These are phyloP conservation scores for Gossypium herbaceum DNA, from an alignment of 345 rosid species.

Conservation along the genomic window DNA sequence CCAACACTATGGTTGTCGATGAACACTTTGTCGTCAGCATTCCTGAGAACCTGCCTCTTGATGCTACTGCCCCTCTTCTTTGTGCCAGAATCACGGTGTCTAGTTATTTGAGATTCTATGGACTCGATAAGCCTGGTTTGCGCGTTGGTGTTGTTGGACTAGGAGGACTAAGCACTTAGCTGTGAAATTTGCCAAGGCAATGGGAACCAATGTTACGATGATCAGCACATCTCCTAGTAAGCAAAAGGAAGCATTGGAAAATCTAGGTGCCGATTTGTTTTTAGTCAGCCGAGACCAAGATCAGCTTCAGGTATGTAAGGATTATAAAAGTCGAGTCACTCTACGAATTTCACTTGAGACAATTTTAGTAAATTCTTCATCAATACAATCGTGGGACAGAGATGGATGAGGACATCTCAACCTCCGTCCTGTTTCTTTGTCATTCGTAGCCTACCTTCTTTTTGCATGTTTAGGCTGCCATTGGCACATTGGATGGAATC, in stretches of 20 bases:
- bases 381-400: too few relatives aligned
- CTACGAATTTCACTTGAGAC: too few relatives aligned
- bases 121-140: not conserved
- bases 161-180: not conserved
- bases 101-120: not conserved
- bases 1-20: not conserved
- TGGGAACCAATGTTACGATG: not conserved
- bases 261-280: not conserved
- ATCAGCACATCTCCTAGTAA: not conserved
- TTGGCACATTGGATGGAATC: conserved; percentile 36
- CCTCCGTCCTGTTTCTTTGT: too few relatives aligned
- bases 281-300: not conserved
- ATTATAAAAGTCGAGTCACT: too few relatives aligned
- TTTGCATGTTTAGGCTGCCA: conserved; percentile 22
- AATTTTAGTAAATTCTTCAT: too few relatives aligned
- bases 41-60: not conserved
- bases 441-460: too few relatives aligned
- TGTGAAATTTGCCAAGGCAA: not conserved
- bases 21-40: not conserved
- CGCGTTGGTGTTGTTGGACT: not conserved
- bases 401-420: too few relatives aligned
- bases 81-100: not conserved
- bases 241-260: not conserved
- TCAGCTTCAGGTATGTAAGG: not conserved
- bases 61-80: not conserved